A percentile compares a stretch with the other conserved stretches of the same genome.
phyloP scores from a whole-genome alignment of 164 flowering plant species.

The Dillenia turbinata region DNA sequence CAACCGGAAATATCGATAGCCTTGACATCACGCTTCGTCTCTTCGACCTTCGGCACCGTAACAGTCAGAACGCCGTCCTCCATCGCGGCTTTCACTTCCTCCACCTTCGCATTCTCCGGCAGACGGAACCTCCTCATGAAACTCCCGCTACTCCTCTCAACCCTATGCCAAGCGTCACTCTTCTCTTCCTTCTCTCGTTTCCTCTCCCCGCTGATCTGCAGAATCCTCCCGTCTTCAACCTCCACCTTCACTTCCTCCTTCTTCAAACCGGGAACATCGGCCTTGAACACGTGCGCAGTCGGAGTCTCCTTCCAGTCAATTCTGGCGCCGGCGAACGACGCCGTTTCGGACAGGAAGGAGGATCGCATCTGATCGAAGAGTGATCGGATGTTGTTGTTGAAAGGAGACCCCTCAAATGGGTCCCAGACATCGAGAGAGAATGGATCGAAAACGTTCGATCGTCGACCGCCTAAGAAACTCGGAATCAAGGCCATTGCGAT shows the following conservation, averaged over 20 bases:
- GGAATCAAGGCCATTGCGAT: slow-evolving; percentile 16
- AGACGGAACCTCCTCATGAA: slow-evolving; percentile 31
- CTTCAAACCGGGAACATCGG: slow-evolving; percentile 36
- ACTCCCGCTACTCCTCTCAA: slow-evolving; percentile 35
- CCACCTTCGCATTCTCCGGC: slow-evolving; percentile 36
- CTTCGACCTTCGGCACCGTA: slow-evolving; percentile 25
- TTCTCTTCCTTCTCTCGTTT: slow-evolving; percentile 34
- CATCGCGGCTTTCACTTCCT: slow-evolving; percentile 30
- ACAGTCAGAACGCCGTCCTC: slow-evolving; percentile 37
- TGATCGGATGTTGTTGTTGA: slow-evolving; percentile 8
- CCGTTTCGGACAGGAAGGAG: slow-evolving; percentile 8
- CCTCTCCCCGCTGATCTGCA: slow-evolving; percentile 36
- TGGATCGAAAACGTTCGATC: slow-evolving; percentile 25
- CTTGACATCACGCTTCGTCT: slow-evolving; percentile 18
- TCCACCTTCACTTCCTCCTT: slow-evolving; percentile 40
- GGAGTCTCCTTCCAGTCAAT: slow-evolving; percentile 42
- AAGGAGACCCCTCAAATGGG: slow-evolving; percentile 19
- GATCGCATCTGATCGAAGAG: slow-evolving; percentile 8
- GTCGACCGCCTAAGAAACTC: slow-evolving; percentile 16
- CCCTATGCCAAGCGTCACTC: slow-evolving; percentile 32
- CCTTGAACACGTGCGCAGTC: slow-evolving; percentile 34
- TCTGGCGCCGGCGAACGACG: slow-evolving; percentile 15
- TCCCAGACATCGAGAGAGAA: slow-evolving; percentile 28
- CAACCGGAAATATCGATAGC: slow-evolving; percentile 17
- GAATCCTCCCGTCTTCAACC: slow-evolving; percentile 30